Evolutionary conservation across 1,284 basidiomycete species (phyloP).

Genomic region (Butyriboletus appendiculatus): DNA sequence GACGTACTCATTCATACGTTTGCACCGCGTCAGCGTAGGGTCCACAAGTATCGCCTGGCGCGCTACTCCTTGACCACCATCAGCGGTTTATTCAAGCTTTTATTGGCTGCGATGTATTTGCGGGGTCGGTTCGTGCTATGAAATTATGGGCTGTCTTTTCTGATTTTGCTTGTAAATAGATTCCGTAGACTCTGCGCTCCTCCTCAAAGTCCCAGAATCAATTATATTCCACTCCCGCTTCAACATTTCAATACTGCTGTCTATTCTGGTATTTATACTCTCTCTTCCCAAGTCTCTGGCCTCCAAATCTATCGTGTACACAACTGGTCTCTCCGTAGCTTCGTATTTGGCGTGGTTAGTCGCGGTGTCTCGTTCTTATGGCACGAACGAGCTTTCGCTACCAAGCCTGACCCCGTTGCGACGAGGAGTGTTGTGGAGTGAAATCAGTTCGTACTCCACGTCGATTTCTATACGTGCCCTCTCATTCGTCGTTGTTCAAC

Average conservation of each 20-base stretch:
- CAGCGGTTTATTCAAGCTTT: constrained; percentile 46
- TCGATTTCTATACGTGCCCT: neutral
- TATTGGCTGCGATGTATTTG: constrained; percentile 62
- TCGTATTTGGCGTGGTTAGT: constrained; percentile 62
- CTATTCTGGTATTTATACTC: constrained; percentile 48
- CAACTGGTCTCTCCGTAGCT: constrained; percentile 57
- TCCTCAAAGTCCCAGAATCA: constrained; percentile 39
- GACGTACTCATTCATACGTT: constrained; percentile 64
- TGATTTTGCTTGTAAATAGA: constrained; percentile 38
- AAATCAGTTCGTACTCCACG: constrained; percentile 52
- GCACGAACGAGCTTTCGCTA: constrained; percentile 42
- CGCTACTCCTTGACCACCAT: constrained; percentile 43
- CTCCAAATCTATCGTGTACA: constrained; percentile 52
- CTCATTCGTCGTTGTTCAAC: constrained; percentile 10
- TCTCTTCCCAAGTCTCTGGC: constrained; percentile 54
- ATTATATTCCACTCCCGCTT: constrained; percentile 34
- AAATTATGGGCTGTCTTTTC: neutral
- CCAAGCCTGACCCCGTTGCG: constrained; percentile 40
- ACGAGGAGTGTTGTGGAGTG: constrained; percentile 59
- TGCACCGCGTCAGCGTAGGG: constrained; percentile 54
- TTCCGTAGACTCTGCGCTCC: constrained; percentile 51
- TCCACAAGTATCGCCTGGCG: constrained; percentile 42
- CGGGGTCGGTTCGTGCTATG: constrained; percentile 48
- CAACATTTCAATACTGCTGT: constrained; percentile 41
- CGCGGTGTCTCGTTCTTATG: constrained; percentile 51